A percentile compares a stretch with the other conserved stretches of the same genome.
These are phyloP conservation scores for Phytomonas francai DNA, from an alignment of 208 protist species.

Conservation along the genomic window DNA sequence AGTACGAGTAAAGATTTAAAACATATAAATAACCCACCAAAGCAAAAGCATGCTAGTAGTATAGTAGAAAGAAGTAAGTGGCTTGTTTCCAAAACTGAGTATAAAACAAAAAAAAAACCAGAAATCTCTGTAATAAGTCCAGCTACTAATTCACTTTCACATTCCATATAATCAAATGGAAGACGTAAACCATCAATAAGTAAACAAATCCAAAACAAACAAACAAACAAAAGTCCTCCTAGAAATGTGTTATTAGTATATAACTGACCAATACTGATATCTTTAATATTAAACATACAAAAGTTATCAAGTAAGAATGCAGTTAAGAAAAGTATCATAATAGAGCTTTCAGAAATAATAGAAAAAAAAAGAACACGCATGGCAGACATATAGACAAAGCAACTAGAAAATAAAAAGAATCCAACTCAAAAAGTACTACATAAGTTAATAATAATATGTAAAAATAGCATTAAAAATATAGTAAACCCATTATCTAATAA, in stretches of 20 bases:
- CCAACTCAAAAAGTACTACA: slow-evolving; percentile 74
- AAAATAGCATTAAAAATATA: slow-evolving; percentile 46
- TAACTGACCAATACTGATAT: slow-evolving; percentile 65
- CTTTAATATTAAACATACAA: slow-evolving; percentile 81
- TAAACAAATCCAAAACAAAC: slow-evolving; percentile 65
- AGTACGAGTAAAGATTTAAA: slow-evolving; percentile 78
- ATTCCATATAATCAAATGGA: slow-evolving; percentile 85
- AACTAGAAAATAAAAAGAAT: slow-evolving; percentile 76
- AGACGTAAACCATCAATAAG: slow-evolving; percentile 64
- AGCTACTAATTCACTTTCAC: slow-evolving; percentile 82
- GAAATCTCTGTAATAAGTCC: slow-evolving; percentile 81
- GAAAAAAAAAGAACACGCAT: slow-evolving; percentile 77
- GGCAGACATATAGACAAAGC: slow-evolving; percentile 79
- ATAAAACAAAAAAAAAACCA: slow-evolving; percentile 82
- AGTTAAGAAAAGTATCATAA: slow-evolving; percentile 64
- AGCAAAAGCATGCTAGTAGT: slow-evolving; percentile 67
- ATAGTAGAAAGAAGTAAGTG: slow-evolving; percentile 58
- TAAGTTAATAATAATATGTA: slow-evolving; percentile 56
- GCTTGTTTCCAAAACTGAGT: slow-evolving; percentile 79
- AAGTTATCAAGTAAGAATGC: slow-evolving; percentile 77
- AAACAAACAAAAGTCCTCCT: slow-evolving; percentile 54
- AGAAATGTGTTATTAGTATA: slow-evolving; percentile 62
- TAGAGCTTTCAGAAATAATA: slow-evolving; percentile 60
- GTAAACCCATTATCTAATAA: slow-evolving; percentile 72
- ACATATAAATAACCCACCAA: slow-evolving; percentile 80